Evolutionary conservation across 495 filamentous ascomycete species (phyloP), one percentile per base, ranked within the genome.

Genomic region (Podospora bellae-mahoneyi): DNA sequence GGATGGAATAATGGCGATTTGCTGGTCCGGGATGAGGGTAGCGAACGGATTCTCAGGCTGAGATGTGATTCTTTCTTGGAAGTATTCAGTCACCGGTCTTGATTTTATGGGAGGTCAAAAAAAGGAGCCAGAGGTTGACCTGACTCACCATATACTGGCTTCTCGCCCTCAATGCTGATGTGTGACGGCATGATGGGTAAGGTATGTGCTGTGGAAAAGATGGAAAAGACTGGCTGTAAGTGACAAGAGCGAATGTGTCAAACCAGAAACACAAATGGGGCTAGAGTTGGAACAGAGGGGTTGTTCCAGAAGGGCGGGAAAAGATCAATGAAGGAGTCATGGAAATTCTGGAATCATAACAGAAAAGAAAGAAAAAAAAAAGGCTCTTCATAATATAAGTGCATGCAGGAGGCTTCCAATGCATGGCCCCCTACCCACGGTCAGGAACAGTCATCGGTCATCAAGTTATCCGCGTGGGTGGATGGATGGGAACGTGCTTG

Each of bases 41-140:
- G 91, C 89, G 77, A 93, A 97, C 26, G 94, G 93, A 82, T 97
- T 99, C 82, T 97, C 94, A 73, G 92, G 89, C 77, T 97, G 92
- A 64, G 79, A 77, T 32, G 74, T 76, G 65, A 75, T 82, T 84
- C 84, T 85, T 85, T 82, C 85, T 87, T 85, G 75, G 78, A 81
- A 76, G 84, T 83, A 83, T 84, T 87, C 80, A 87, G 84, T 74
- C 74, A 81, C 78, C 70, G 65, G 66, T 78, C 77, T 78, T 70
- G 7, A 48, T 59, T 30, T 23, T 30, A 15, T 28, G 60, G n/a
- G 58, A 28, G 18, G 39, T 15, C 2, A 55, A 19, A 1, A 20
- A 44, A n/a, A 26, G 0, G 7, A 10, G 15, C 15, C 2, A 48
- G 13, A 48, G 6, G 26, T 3, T 19, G 63, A 60, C 58, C 60